Base-by-base conservation (phyloP, 2,329 filamentous ascomycete genomes). In the Penicillium expansum region DNA sequence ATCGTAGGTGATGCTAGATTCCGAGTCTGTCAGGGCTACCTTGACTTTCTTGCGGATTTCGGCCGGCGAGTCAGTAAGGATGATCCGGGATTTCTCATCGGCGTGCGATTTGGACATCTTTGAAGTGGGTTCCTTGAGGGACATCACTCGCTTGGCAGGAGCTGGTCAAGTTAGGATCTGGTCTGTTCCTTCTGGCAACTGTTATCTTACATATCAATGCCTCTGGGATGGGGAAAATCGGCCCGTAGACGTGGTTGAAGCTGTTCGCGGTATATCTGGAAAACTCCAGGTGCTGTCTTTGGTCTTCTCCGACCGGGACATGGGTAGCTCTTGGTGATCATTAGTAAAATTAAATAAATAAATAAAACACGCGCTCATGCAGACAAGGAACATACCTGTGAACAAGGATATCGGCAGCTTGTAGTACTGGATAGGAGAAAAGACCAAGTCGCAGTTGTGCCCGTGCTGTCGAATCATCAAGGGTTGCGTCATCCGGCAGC, bases 101-200 rank as follows among this genome's bases (percentile, higher is more conserved):
- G 81, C 70, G 66, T 91, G 83, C 0, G 92, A 96, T 75, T 99
- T 99, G 55, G 92, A 96, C 94, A 99, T 99, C 72, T 99, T 99
- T 51, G 84, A 80, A 0, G 74, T 77, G 0, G 94, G 93, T 11
- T 90, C 79, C 50, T 84, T 86, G 22, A 99, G 83, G 18, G 92
- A 96, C 92, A 97, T 97, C 60, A 99, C 83, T 59, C 93, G 86
- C 67, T 89, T 90, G 2, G 89, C 85, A 5, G 90, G 87, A n/a
- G 88, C 88, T 91, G 37, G 18, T 16, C 13, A 6, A 20, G 37
- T 65, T 41, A 62, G 60, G 48, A 18, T 27, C n/a, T 24, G 30
- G 18, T 47, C 9, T 33, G 13, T 20, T 7, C 13, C 18, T 33
- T 22, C 7, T 37, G 45, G 38, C 14, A 50, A 5, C 5, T 8